Evolutionary conservation across 2,329 filamentous ascomycete genomes (phyloP).

Genomic region (Colletotrichum salicis): DNA sequence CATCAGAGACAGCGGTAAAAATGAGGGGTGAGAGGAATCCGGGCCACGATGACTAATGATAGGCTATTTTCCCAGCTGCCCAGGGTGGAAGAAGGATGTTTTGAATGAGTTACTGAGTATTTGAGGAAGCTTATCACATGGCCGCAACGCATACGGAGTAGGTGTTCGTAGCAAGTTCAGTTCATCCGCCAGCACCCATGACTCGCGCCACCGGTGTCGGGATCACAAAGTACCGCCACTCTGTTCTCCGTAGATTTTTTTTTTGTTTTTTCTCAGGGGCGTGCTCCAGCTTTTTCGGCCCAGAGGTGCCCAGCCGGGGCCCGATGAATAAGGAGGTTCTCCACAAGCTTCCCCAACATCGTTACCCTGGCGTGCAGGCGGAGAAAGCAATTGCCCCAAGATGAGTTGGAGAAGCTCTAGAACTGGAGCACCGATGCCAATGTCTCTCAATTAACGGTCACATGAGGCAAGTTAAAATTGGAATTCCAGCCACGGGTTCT

Average conservation of each 20-base stretch:
- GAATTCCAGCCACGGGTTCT: not conserved
- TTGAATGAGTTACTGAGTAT: not conserved
- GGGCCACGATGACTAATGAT: not conserved
- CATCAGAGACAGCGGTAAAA: not conserved
- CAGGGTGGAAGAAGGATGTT: not conserved
- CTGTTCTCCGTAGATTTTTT: not conserved
- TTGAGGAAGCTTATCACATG: not conserved
- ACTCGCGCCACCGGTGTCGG: not conserved
- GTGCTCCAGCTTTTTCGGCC: not conserved
- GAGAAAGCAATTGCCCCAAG: not conserved
- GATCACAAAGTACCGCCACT: not conserved
- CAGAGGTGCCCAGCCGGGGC: not conserved
- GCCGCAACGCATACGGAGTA: not conserved
- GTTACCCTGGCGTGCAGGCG: not conserved
- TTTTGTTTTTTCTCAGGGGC: not conserved
- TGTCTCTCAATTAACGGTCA: not conserved
- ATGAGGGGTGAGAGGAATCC: not conserved
- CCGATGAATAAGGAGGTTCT: not conserved
- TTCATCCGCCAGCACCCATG: not conserved
- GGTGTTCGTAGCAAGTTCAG: not conserved
- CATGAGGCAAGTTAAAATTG: not conserved
- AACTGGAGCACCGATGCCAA: not conserved
- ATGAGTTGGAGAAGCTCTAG: not conserved
- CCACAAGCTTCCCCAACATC: not conserved
- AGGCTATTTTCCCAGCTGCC: not conserved